A percentile compares a stretch with the other conserved stretches of the same genome.
These are phyloP conservation scores for Colletotrichum sp. DNA, from an alignment of 2,329 filamentous ascomycete genomes.

Conservation along the genomic window DNA sequence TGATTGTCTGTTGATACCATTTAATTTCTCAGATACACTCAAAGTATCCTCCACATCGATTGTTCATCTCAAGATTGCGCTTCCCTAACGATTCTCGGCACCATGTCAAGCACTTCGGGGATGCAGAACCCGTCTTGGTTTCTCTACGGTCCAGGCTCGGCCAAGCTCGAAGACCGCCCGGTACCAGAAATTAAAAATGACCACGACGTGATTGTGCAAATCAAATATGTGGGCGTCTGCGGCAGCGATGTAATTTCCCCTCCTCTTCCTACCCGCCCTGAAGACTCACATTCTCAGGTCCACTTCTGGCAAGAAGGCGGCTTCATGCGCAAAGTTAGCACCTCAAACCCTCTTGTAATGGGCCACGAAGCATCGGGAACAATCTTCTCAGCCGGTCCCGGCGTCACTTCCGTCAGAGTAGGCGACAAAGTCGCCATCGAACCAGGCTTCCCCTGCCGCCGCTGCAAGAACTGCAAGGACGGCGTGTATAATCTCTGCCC, in stretches of 20 bases:
- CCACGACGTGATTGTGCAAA: slow-evolving; percentile 27
- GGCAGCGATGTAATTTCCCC: slow-evolving; percentile 27
- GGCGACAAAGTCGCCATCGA: slow-evolving; percentile 84
- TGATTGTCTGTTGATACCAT: background rate
- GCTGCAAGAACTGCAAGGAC: slow-evolving; percentile 73
- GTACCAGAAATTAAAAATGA: slow-evolving; percentile 27
- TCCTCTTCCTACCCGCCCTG: background rate
- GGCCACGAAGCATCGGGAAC: slow-evolving; percentile 66
- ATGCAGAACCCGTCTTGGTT: slow-evolving; percentile 24
- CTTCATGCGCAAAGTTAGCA: background rate
- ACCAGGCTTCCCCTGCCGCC: slow-evolving; percentile 79
- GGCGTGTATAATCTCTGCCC: slow-evolving; percentile 84
- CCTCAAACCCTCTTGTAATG: slow-evolving; percentile 41
- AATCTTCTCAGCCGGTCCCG: slow-evolving; percentile 66
- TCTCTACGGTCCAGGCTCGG: slow-evolving; percentile 22
- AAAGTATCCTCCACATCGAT: background rate
- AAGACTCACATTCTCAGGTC: background rate
- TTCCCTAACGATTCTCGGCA: background rate
- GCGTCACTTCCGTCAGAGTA: slow-evolving; percentile 59
- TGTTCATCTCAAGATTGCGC: background rate
- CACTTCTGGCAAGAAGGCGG: slow-evolving; percentile 24
- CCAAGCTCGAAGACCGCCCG: slow-evolving; percentile 23
- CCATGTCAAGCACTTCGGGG: background rate
- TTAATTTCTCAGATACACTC: background rate
- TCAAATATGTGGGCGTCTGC: slow-evolving; percentile 31